Percentiles rank a stretch among this genome's conserved stretches.
Evolutionary conservation across 2,329 filamentous ascomycete genomes (phyloP).

Genomic region (Capronia americana): DNA sequence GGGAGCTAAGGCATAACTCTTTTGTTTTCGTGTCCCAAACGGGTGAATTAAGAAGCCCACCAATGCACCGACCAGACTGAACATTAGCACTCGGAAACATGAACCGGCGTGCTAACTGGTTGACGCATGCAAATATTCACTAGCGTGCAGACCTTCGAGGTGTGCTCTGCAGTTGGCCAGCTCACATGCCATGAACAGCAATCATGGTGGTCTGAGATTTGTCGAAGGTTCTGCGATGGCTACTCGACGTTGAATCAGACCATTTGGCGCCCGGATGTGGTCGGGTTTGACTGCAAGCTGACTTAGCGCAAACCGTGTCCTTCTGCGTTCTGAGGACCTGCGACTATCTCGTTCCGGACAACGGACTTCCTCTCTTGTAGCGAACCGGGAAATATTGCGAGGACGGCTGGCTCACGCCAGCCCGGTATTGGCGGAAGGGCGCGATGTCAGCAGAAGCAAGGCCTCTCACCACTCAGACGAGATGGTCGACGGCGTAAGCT

Average conservation of each 20-base stretch:
- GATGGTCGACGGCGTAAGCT: conserved; percentile 5
- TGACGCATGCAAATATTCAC: background rate
- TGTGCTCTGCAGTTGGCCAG: background rate
- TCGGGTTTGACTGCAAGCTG: conserved; percentile 20
- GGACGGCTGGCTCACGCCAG: conserved; percentile 11
- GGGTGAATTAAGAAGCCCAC: conserved; percentile 15
- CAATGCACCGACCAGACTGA: conserved; percentile 16
- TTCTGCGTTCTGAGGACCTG: conserved; percentile 3
- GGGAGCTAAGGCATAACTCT: background rate
- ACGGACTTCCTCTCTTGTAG: conserved; percentile 11
- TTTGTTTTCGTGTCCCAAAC: conserved; percentile 18
- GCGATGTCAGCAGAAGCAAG: conserved; percentile 9
- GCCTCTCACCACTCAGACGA: conserved; percentile 18
- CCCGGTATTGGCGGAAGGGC: conserved; percentile 23
- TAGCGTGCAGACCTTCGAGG: background rate
- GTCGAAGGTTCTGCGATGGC: conserved; percentile 9
- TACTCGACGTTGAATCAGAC: conserved; percentile 5
- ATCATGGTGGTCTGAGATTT: conserved; percentile 29
- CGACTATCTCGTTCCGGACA: conserved; percentile 10
- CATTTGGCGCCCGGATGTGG: conserved; percentile 16
- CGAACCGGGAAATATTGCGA: conserved; percentile 18
- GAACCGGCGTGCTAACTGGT: conserved; percentile 10
- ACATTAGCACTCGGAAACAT: conserved; percentile 14
- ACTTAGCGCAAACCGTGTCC: conserved; percentile 8
- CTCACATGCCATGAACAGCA: conserved; percentile 2